A percentile compares a stretch with the other conserved stretches of the same genome.
These are phyloP conservation scores for Sugiyamaella marilandica DNA, from an alignment of 805 yeast genomes.

Conservation along the genomic window DNA sequence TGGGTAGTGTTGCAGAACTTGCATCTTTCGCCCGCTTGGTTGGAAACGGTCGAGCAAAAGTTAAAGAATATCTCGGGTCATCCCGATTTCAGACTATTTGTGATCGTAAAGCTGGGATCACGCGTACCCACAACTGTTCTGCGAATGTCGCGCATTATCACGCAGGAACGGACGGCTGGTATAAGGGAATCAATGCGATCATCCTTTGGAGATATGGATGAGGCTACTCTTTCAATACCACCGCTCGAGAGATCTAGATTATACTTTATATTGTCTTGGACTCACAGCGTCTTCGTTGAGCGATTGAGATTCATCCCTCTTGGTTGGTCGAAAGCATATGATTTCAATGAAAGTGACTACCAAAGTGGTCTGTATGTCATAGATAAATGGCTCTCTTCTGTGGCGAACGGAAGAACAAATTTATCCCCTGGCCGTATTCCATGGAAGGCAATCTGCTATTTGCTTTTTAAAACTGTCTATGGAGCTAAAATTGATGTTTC, in stretches of 20 bases:
- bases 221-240: slow-evolving; percentile 12
- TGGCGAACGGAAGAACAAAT: slow-evolving; percentile 31
- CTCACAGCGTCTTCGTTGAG: slow-evolving; percentile 59
- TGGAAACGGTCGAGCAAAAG: slow-evolving; percentile 48
- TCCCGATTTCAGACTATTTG: slow-evolving; percentile 49
- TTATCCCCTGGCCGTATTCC: slow-evolving; percentile 46
- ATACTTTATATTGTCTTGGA: slow-evolving; percentile 60
- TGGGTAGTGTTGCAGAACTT: slow-evolving; percentile 82
- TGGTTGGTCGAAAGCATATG: slow-evolving; percentile 59
- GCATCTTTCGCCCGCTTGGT: slow-evolving; percentile 67
- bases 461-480: slow-evolving; percentile 54
- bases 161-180: slow-evolving; percentile 61
- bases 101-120: slow-evolving; percentile 52
- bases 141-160: slow-evolving; percentile 49
- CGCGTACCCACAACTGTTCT: slow-evolving; percentile 53
- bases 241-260: slow-evolving; percentile 47
- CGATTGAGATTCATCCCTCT: slow-evolving; percentile 55
- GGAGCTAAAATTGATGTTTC: slow-evolving; percentile 43
- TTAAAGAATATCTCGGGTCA: slow-evolving; percentile 34
- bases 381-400: slow-evolving; percentile 36
- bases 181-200: slow-evolving; percentile 45
- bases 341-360: slow-evolving; percentile 71
- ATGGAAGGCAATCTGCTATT: slow-evolving; percentile 47
- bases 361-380: slow-evolving; percentile 44
- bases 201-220: slow-evolving; percentile 29